Evolutionary conservation across 495 filamentous ascomycete species (phyloP).

Genomic region (Tuber brumale): DNA sequence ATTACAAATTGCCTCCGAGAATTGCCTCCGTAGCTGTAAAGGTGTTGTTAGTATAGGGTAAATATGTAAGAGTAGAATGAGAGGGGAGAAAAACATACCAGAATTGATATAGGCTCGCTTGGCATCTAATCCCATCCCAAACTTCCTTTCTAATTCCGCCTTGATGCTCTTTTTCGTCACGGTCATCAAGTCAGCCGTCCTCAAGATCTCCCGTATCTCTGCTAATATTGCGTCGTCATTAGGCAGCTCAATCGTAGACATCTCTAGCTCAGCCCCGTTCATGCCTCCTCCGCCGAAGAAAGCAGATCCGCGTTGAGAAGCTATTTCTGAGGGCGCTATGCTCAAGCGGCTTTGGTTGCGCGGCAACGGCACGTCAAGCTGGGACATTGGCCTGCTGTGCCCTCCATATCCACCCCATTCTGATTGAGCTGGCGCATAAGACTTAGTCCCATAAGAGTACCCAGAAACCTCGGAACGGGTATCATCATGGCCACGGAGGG

Average conservation of each 20-base stretch:
- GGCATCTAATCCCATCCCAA: conserved; percentile 70
- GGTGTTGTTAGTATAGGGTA: conserved; percentile 43
- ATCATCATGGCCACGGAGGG: conserved; percentile 62
- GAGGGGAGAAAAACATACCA: conserved; percentile 54
- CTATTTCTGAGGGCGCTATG: conserved; percentile 68
- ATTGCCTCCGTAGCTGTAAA: conserved; percentile 64
- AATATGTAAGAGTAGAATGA: conserved; percentile 3
- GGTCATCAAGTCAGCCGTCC: conserved; percentile 88
- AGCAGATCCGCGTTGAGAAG: conserved; percentile 53
- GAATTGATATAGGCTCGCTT: conserved; percentile 88
- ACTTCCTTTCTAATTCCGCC: conserved; percentile 80
- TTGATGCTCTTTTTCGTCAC: conserved; percentile 99
- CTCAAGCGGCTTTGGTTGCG: conserved; percentile 57
- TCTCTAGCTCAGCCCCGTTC: conserved; percentile 56
- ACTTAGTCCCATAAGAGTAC: conserved; percentile 83
- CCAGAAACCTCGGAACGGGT: conserved; percentile 80
- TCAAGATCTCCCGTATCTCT: conserved; percentile 89
- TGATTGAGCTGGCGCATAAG: conserved; percentile 56
- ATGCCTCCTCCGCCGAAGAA: conserved; percentile 43
- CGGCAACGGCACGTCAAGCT: conserved; percentile 53
- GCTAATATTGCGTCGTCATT: conserved; percentile 82
- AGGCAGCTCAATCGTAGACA: conserved; percentile 63
- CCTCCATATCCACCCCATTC: conserved; percentile 49
- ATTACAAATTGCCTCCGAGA: conserved; percentile 61
- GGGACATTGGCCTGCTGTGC: conserved; percentile 60